Base-by-base conservation (phyloP, 352 stramenopile genomes). In the Poterioochromonas sp. region DNA sequence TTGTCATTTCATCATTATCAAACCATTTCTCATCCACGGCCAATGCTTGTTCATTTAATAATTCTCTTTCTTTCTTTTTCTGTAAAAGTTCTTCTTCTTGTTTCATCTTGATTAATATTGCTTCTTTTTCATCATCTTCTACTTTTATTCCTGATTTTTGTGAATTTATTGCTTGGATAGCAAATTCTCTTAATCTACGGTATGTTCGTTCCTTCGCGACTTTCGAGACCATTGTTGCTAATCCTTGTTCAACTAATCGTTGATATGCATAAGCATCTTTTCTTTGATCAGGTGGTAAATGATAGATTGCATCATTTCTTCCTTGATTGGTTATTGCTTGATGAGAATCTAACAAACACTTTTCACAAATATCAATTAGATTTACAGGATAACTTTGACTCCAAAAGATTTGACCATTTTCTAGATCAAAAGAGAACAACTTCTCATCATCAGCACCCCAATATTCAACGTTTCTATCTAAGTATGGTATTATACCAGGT, bases 291-390 rank as follows among this genome's bases (percentile, higher is more conserved):
- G 69, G 5, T 11, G 12, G 11, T 12, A 76, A 3, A 34, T 76
- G 69, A 40, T 76, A 64, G 8, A 76, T 12, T 34, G 12, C 69
- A 26, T 65, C 40, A 34, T 40, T 26, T 18, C 62, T 47, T n/a
- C 65, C 65, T 32, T 32, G 37, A 35, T 65, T 76, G 3, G 69
- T 41, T 8, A 76, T 40, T 35, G 69, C 18, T 20, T 76, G 11
- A 43, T 76, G 12, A 44, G 69, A 12, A 18, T 76, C 69, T 43
- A 65, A 29, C 39, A 76, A 22, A 60, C 69, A 76, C 1, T 64
- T 65, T 12, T 76, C 69, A 76, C 69, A 76, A 8, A 76, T 63
- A n/a, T 76, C n/a, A 5, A 76, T 26, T 26, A 76, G 22, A 40
- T 76, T 34, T 5, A 76, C 69, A 22, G 18, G 35, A 2, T 41